Evolutionary conservation across 2,329 filamentous ascomycete species (phyloP).

Genomic region (Aspergillus sp.): DNA sequence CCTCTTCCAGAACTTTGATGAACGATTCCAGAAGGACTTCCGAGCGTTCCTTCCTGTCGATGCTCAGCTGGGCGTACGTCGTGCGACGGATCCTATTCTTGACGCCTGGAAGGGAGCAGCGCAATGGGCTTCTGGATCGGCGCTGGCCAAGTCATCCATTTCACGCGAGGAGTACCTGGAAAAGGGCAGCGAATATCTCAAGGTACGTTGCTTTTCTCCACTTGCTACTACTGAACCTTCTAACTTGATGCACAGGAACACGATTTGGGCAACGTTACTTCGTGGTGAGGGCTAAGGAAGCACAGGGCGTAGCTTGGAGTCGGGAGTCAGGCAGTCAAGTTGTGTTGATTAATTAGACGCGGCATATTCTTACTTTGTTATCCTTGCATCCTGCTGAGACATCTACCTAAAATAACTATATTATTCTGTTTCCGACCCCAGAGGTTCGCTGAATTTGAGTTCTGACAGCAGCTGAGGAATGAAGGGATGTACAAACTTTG

Average conservation of each 20-base stretch:
- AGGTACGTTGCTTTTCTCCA: constrained; percentile 51
- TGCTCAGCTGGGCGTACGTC: constrained; percentile 66
- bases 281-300: constrained; percentile 20
- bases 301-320: not conserved
- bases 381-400: not conserved
- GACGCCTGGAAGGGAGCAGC: constrained; percentile 96
- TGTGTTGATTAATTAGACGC: not conserved
- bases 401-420: too few species aligned
- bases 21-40: constrained; percentile 72
- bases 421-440: too few species aligned
- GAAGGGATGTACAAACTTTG: not conserved
- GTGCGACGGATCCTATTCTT: constrained; percentile 71
- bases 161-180: constrained; percentile 82
- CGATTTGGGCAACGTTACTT: constrained; percentile 37
- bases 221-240: not conserved
- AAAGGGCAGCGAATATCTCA: constrained; percentile 91
- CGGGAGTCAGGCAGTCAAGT: constrained; percentile 2
- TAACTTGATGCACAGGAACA: constrained; percentile 30
- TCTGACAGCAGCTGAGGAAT: not conserved
- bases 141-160: constrained; percentile 66
- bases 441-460: too few species aligned
- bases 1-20: constrained; percentile 82
- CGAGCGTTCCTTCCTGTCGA: constrained; percentile 70
- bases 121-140: constrained; percentile 66
- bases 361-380: not conserved